Base-by-base conservation (phyloP, 257 asterid genomes). In the Capsicum pubescens region DNA sequence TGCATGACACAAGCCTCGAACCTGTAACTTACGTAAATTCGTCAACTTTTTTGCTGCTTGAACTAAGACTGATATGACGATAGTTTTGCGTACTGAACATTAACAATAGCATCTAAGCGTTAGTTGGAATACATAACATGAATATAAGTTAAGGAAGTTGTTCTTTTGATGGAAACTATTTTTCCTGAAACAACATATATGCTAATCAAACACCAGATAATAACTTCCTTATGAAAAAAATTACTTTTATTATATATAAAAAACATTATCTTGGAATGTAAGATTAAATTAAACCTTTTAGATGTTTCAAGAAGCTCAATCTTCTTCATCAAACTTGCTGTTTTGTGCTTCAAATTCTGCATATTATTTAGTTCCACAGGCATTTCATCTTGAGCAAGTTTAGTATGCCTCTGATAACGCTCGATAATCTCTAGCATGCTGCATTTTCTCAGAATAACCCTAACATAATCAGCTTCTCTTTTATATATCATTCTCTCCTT, bases 261-360 rank as follows among this genome's bases (percentile, higher is more conserved):
- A 64, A 6, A 64, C 3, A 6, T 26, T 7, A 64, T 8, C 42
- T 26, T 63, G 16, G 26, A 64, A 35, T 46, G 13, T 19, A 72
- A 11, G 36, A 21, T 17, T 12, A 72, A 26, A 10, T 36, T 72
- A 9, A 52, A 76, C 99, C 97, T 69, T 84, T 96, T 94, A 67
- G 97, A 89, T 59, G 90, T 39, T 90, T 96, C 98, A 52, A 96
- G 98, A 36, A 82, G 84, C 90, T 96, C 98, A 54, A 94, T 92
- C 92, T 91, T 92, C 86, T 91, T 92, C 92, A 90, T 86, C 97
- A 94, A 69, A 61, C 82, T 83, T 82, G 91, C 91, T 46, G 97
- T 85, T 84, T 96, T 97, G 57, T 85, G 90, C 93, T 90, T 90
- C 87, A 96, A 81, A 12, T 92, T 95, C 89, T 89, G 95, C 85